Evolutionary conservation across 2,329 filamentous ascomycete genomes (phyloP), one percentile per base, ranked within the genome.

Genomic region (Pyrenophora tritici-repentis): DNA sequence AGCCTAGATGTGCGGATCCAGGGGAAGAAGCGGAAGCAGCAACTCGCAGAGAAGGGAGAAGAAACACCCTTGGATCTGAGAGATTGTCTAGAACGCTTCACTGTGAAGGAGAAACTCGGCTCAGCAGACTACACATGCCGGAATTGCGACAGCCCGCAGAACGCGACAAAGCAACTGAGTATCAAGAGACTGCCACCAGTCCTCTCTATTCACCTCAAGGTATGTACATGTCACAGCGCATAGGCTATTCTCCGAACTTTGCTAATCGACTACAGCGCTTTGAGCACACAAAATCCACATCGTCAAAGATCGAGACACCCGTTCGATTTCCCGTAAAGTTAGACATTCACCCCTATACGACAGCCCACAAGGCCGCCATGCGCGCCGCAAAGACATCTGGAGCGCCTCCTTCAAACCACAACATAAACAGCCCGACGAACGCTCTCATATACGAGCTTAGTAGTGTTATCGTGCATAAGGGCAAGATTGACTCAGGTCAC

Each of bases 301-400:
- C 90, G 1, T 89, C 89, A 37, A 97, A 97, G 73, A 90, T 97
- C 58, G 89, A 95, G 63, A 91, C 90, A 3, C 86, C 86, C 50
- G 88, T 97, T 45, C 84, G 88, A 42, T 97, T 97, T 65, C 92
- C 92, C 0, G 77, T 96, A 42, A 86, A 89, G 53, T 82, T 97
- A 32, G 94, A 96, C 69, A 91, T 97, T 85, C 82, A 90, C 17
- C 91, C 92, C 0, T 97, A 96, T 73, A 94, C 91, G 0, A 90
- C 88, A 38, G 82, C 84, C 14, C 83, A 68, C 42, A 71, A 72
- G 47, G 63, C 65, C 7, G 57, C 65, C 22, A 49, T 57, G 40
- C 16, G 52, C 62, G 6, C 58, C 7, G 51, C 65, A 1, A 68
- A 67, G 53, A 40, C 55, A 3, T 49, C 80, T 47, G 78, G 84